Percentiles rank a stretch among this genome's conserved stretches.
Evolutionary conservation across 371 early-diverging fungal species (phyloP).

Genomic region (Lichtheimia corymbifera): DNA sequence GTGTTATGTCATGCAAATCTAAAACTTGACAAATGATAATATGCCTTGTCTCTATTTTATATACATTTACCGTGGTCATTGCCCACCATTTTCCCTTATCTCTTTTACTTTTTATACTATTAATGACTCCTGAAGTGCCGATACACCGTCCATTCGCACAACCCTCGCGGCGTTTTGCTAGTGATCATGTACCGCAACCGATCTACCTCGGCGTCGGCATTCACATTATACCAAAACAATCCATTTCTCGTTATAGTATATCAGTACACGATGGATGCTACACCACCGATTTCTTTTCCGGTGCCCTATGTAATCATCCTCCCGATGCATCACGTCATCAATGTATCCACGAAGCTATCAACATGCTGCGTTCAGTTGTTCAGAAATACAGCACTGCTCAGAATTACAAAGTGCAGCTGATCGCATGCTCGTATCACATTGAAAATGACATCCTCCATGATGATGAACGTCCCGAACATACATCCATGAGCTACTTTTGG

Average conservation of each 20-base stretch:
- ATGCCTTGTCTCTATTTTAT: too few species aligned
- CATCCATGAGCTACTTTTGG: constrained; percentile 67
- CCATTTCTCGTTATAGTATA: constrained; percentile 38
- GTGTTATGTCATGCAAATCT: too few species aligned
- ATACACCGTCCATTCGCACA: constrained; percentile 23
- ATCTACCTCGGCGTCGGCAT: constrained; percentile 66
- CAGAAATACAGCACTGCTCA: constrained; percentile 43
- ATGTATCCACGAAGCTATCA: constrained; percentile 27
- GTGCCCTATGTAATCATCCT: constrained; percentile 22
- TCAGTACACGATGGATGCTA: constrained; percentile 64
- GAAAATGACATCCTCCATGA: constrained; percentile 25
- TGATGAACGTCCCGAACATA: constrained; percentile 23
- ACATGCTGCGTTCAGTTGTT: constrained; percentile 40
- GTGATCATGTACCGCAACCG: constrained; percentile 38
- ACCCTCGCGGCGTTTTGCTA: constrained; percentile 30
- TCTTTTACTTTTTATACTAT: neutral
- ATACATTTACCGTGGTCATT: too few species aligned
- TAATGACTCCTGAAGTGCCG: constrained; percentile 22
- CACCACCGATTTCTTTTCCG: constrained; percentile 46
- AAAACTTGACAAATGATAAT: too few species aligned
- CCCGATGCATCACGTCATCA: constrained; percentile 10
- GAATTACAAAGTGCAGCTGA: constrained; percentile 54
- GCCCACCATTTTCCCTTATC: neutral
- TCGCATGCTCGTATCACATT: constrained; percentile 42
- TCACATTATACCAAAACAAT: constrained; percentile 33